Evolutionary conservation across 1,139 yeast genomes (phyloP).

Genomic region (Geotrichum siamense): DNA sequence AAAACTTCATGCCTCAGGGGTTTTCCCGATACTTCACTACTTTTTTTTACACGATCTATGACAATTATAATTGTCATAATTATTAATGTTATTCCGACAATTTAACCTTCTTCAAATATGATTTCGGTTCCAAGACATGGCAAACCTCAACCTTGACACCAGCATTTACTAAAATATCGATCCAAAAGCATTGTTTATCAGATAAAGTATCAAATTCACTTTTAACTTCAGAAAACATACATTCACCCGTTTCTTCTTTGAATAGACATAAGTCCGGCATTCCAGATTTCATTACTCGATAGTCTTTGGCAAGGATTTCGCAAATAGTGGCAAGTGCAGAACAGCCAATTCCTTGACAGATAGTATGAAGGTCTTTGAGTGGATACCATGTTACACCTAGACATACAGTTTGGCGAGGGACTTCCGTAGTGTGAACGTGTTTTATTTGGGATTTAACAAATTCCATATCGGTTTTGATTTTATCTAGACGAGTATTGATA

Average conservation of each 20-base stretch:
- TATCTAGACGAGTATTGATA: constrained; percentile 23
- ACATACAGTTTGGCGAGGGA: constrained; percentile 23
- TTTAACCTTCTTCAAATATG: constrained; percentile 17
- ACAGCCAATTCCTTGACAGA: constrained; percentile 30
- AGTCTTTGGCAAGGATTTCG: constrained; percentile 27
- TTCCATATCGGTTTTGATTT: constrained; percentile 12
- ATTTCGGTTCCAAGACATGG: constrained; percentile 24
- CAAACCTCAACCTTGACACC: constrained; percentile 35
- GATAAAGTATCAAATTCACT: constrained; percentile 36
- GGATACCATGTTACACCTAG: constrained; percentile 33
- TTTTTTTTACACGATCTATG: no score
- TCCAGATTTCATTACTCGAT: constrained; percentile 31
- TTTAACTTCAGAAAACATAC: constrained; percentile 28
- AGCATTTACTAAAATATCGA: constrained; percentile 29
- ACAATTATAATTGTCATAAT: no score
- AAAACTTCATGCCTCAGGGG: no score
- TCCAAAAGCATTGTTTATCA: constrained; percentile 37
- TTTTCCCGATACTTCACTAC: no score
- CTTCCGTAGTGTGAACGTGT: constrained; percentile 15
- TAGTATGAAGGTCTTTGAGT: constrained; percentile 24
- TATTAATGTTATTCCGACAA: constrained; percentile 5
- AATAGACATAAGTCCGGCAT: constrained; percentile 37
- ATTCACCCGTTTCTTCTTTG: constrained; percentile 16
- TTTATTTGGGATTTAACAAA: constrained; percentile 9
- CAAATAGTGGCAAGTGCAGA: constrained; percentile 26